phyloP scores from a whole-genome alignment of 768 basidiomycete genomes.

The Xanthoconium purpureum region DNA sequence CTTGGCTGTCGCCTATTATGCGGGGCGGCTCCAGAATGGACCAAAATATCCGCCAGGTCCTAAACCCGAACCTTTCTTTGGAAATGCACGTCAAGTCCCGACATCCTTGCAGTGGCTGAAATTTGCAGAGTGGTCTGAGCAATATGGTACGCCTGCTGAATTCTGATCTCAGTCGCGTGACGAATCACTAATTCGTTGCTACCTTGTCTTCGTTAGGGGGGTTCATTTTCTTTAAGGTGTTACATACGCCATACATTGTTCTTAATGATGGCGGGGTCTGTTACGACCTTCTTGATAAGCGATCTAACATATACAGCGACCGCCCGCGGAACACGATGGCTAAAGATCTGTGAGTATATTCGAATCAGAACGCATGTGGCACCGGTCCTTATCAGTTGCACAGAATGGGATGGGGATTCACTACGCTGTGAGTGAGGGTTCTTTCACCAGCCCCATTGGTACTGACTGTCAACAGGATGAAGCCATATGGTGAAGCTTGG shows the following conservation, averaged over 20 bases:
- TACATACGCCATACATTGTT: conserved; percentile 2
- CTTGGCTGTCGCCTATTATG: neutral
- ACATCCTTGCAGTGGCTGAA: conserved; percentile 3
- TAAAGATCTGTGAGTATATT: neutral
- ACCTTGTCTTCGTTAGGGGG: too few species aligned
- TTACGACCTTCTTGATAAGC: conserved; percentile 1
- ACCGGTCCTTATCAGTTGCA: neutral
- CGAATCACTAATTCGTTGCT: neutral
- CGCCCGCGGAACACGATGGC: conserved; percentile 1
- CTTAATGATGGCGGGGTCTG: conserved; percentile 1
- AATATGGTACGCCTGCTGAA: neutral
- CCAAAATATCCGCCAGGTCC: conserved; percentile 5
- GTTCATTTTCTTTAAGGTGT: conserved; percentile 3
- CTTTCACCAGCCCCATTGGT: neutral
- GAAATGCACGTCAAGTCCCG: conserved; percentile 3
- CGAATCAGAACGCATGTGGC: neutral
- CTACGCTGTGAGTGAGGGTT: conserved; percentile 1
- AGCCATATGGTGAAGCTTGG: neutral
- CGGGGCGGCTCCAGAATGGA: neutral
- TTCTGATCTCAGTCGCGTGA: too few species aligned
- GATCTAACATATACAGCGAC: conserved; percentile 5
- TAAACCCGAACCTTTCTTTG: conserved; percentile 1
- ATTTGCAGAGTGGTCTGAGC: conserved; percentile 1
- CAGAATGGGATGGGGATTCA: conserved; percentile 6
- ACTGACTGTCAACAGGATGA: neutral